Percentiles rank a stretch among this genome's conserved stretches.
phyloP scores from a whole-genome alignment of 177 flowering plant species.

The Telopea speciosissima region DNA sequence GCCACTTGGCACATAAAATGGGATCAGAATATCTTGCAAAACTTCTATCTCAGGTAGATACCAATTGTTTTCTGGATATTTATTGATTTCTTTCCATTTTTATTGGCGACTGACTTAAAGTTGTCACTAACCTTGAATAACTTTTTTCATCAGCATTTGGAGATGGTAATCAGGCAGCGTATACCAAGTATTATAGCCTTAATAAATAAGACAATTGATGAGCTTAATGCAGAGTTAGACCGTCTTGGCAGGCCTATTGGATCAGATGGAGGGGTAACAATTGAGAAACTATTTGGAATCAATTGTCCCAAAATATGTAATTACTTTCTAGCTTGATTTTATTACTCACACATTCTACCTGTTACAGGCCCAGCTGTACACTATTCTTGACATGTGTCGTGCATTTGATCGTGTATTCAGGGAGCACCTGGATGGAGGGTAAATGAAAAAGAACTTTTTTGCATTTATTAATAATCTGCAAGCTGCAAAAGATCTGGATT shows the following conservation, averaged over 20 bases:
- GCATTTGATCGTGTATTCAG: conserved; percentile 97
- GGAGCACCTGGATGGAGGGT: conserved; percentile 99
- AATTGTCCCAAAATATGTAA: background rate
- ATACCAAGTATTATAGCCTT: conserved; percentile 94
- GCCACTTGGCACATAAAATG: conserved; percentile 84
- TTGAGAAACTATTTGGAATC: background rate
- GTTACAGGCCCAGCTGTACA: conserved; percentile 86
- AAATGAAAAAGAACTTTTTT: conserved; percentile 17
- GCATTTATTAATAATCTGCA: background rate
- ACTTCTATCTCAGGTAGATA: conserved; percentile 64
- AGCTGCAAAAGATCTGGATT: background rate
- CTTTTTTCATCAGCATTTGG: conserved; percentile 59
- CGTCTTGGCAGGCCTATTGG: conserved; percentile 96
- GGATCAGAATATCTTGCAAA: conserved; percentile 97
- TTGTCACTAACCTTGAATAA: conserved; percentile 6
- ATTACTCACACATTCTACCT: conserved; percentile 6
- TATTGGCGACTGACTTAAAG: conserved; percentile 1
- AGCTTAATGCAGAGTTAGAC: conserved; percentile 92
- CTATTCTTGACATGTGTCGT: conserved; percentile 91
- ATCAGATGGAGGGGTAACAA: conserved; percentile 84
- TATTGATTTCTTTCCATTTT: background rate
- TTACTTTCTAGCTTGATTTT: background rate
- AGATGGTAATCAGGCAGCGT: conserved; percentile 76
- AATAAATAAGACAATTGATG: conserved; percentile 88
- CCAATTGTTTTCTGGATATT: conserved; percentile 1